Evolutionary conservation across 768 basidiomycete species (phyloP).

Genomic region (Collybia nuda): DNA sequence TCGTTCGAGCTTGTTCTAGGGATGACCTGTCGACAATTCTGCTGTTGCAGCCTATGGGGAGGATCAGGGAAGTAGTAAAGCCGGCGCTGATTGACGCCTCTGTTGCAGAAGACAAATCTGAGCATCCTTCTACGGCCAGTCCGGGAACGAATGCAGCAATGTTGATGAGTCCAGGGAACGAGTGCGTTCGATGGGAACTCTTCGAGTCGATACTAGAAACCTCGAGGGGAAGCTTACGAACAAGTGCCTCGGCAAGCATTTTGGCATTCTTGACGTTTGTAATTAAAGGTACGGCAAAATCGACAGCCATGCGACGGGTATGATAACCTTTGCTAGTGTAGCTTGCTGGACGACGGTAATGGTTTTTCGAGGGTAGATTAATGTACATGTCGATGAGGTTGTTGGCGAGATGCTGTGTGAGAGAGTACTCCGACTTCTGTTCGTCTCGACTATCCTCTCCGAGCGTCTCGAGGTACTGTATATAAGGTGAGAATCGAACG

Average conservation of each 20-base stretch:
- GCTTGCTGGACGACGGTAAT: slow-evolving; percentile 94
- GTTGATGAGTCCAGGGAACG: slow-evolving; percentile 91
- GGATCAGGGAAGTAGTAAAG: slow-evolving; percentile 82
- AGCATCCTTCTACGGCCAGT: slow-evolving; percentile 50
- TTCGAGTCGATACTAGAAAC: slow-evolving; percentile 92
- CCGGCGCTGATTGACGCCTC: slow-evolving; percentile 87
- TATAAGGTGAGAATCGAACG: slow-evolving; percentile 1
- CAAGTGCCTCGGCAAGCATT: slow-evolving; percentile 89
- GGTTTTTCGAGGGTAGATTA: slow-evolving; percentile 97
- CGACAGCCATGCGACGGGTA: slow-evolving; percentile 97
- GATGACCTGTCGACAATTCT: slow-evolving; percentile 66
- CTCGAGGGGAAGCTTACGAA: slow-evolving; percentile 86
- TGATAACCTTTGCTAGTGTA: slow-evolving; percentile 97
- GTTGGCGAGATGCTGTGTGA: slow-evolving; percentile 95
- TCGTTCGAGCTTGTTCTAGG: slow-evolving; percentile 69
- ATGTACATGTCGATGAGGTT: slow-evolving; percentile 99
- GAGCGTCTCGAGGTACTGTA: slow-evolving; percentile 86
- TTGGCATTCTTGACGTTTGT: slow-evolving; percentile 99
- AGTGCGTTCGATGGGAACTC: slow-evolving; percentile 87
- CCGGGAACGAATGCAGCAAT: slow-evolving; percentile 84
- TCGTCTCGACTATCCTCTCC: slow-evolving; percentile 69
- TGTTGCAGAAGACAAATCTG: slow-evolving; percentile 67
- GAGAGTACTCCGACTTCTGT: slow-evolving; percentile 96
- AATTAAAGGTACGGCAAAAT: slow-evolving; percentile 95
- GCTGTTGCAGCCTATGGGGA: slow-evolving; percentile 65